Percentiles rank a stretch among this genome's conserved stretches.
phyloP scores from a whole-genome alignment of 768 basidiomycete species.

The Tricholoma sp. region DNA sequence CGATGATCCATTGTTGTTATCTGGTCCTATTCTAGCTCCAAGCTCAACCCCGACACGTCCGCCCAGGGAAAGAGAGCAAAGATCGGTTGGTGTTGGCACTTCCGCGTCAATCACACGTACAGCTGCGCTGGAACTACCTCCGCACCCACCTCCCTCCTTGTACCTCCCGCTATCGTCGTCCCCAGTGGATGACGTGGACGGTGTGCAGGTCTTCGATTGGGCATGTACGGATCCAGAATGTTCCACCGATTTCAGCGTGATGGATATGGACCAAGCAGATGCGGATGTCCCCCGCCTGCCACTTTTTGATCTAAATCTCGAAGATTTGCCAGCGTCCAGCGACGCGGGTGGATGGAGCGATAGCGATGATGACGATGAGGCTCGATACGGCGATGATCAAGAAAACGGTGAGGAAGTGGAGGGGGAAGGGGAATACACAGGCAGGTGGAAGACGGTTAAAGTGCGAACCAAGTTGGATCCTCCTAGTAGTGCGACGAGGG shows the following conservation, averaged over 20 bases:
- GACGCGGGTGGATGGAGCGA: constrained; percentile 28
- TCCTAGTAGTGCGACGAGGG: constrained; percentile 49
- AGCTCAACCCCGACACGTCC: constrained; percentile 19
- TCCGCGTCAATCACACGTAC: constrained; percentile 14
- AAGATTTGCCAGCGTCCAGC: constrained; percentile 14
- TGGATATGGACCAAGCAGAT: constrained; percentile 24
- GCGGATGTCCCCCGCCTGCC: constrained; percentile 21
- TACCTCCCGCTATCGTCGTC: constrained; percentile 17
- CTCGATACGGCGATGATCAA: background rate
- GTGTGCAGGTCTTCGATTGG: constrained; percentile 18
- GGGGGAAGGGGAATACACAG: constrained; percentile 63
- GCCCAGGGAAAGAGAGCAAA: background rate
- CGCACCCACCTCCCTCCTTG: background rate
- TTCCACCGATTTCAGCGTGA: constrained; percentile 17
- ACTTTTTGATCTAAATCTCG: constrained; percentile 22
- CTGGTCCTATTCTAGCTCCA: constrained; percentile 31
- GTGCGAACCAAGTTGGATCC: constrained; percentile 65
- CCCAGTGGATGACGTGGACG: constrained; percentile 6
- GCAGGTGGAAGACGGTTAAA: constrained; percentile 48
- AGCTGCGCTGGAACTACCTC: background rate
- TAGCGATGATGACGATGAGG: constrained; percentile 24
- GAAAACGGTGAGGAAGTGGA: constrained; percentile 22
- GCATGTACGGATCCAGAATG: constrained; percentile 10
- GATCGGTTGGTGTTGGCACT: constrained; percentile 16
- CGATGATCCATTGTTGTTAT: constrained; percentile 70